phyloP scores from a whole-genome alignment of 306 rosid species.

The Luffa acutangula region DNA sequence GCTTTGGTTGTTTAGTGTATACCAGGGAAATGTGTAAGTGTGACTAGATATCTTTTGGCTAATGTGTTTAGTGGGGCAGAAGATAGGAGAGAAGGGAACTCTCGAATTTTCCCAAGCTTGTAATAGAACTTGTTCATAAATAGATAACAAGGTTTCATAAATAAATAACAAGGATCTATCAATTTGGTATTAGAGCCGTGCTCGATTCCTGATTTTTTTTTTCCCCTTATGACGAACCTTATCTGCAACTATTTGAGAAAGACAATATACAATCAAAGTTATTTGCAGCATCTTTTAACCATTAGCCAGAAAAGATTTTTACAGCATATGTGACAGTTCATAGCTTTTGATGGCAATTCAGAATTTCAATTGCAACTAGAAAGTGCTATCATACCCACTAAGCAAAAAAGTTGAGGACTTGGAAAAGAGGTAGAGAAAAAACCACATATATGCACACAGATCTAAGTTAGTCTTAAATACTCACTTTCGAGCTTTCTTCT shows the following conservation, averaged over 20 bases:
- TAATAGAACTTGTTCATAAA: no score
- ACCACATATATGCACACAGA: background rate
- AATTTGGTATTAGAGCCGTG: no score
- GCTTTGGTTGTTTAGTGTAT: no score
- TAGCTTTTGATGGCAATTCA: background rate
- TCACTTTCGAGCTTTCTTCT: slow-evolving; percentile 85
- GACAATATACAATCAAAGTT: background rate
- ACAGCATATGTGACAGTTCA: background rate
- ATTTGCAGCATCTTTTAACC: background rate
- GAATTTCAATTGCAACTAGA: background rate
- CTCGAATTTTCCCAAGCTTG: no score
- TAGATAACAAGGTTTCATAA: no score
- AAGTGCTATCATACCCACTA: background rate
- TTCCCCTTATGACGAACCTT: no score
- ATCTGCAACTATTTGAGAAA: background rate
- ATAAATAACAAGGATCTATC: no score
- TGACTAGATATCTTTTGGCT: no score
- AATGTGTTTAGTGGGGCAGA: no score
- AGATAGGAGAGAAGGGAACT: no score
- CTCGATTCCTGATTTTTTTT: no score
- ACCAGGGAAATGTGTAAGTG: no score
- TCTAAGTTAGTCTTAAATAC: slow-evolving; percentile 10
- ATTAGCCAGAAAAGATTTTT: background rate
- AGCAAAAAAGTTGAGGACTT: background rate
- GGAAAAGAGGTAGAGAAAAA: background rate